These are phyloP conservation scores for Syzygium grande DNA, from an alignment of 345 rosid species.

Conservation along the genomic window DNA sequence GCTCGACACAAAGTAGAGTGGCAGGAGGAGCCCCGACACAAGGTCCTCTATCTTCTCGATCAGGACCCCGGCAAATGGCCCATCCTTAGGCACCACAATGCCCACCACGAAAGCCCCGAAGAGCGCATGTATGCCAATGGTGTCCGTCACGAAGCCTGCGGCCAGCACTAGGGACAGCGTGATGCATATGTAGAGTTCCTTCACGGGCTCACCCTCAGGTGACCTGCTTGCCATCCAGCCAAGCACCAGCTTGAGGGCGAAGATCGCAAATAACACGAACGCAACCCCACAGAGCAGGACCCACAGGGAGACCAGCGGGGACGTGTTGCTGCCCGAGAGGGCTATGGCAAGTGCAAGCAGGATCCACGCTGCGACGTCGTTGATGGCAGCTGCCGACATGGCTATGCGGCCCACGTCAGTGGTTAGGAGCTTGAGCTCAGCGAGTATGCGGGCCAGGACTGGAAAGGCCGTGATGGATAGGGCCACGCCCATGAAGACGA, in stretches of 20 bases:
- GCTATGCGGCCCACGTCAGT: slow-evolving; percentile 47
- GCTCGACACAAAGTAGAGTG: slow-evolving; percentile 31
- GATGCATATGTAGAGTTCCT: slow-evolving; percentile 33
- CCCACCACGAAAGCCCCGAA: slow-evolving; percentile 45
- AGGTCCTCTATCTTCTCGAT: slow-evolving; percentile 42
- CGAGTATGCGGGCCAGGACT: slow-evolving; percentile 33
- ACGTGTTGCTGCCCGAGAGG: slow-evolving; percentile 13
- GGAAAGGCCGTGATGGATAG: slow-evolving; percentile 48
- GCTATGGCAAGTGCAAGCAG: slow-evolving; percentile 41
- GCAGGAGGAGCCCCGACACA: slow-evolving; percentile 32
- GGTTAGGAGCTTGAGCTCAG: slow-evolving; percentile 43
- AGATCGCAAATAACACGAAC: slow-evolving; percentile 11
- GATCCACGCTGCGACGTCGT: slow-evolving; percentile 41
- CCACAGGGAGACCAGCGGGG: slow-evolving; percentile 30
- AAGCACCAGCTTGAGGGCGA: slow-evolving; percentile 8
- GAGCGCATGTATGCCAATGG: slow-evolving; percentile 37
- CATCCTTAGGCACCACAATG: slow-evolving; percentile 31
- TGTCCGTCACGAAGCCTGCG: slow-evolving; percentile 27
- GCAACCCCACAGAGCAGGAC: slow-evolving; percentile 29
- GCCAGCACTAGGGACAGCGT: slow-evolving; percentile 21
- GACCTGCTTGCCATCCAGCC: slow-evolving; percentile 21
- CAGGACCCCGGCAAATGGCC: slow-evolving; percentile 26
- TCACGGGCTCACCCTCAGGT: slow-evolving; percentile 37
- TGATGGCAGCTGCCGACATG: slow-evolving; percentile 44
- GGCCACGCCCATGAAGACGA: slow-evolving; percentile 46